Evolutionary conservation across 2,329 filamentous ascomycete genomes (phyloP).

Genomic region (Aspergillus viridinutans): DNA sequence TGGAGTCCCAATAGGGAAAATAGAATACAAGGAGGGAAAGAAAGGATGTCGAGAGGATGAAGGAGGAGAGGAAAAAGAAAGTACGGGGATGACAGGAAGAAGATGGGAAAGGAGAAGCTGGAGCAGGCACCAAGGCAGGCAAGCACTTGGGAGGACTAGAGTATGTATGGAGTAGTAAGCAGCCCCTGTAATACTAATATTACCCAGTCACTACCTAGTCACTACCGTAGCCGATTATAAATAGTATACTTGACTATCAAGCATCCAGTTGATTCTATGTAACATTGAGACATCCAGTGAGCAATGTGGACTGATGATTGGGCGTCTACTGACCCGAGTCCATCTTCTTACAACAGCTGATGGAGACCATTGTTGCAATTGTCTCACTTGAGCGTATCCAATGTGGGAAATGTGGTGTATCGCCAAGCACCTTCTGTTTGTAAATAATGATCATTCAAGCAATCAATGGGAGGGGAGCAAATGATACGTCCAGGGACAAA

Average conservation of each 20-base stretch:
- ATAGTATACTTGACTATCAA: neutral
- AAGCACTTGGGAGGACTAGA: neutral
- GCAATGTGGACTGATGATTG: neutral
- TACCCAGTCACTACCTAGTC: neutral
- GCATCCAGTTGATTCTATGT: neutral
- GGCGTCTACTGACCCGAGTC: neutral
- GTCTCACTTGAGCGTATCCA: neutral
- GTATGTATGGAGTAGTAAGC: neutral
- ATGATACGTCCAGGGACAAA: neutral
- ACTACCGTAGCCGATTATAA: neutral
- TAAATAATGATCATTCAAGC: neutral
- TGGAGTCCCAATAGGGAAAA: neutral
- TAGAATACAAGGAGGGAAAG: constrained; percentile 5
- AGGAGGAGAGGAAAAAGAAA: constrained; percentile 7
- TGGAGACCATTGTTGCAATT: neutral
- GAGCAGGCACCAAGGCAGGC: neutral
- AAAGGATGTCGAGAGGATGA: constrained; percentile 3
- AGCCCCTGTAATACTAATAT: neutral
- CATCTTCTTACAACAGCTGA: neutral
- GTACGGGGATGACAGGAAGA: constrained; percentile 8
- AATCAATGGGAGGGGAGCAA: neutral
- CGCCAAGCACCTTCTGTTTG: neutral
- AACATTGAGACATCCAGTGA: neutral
- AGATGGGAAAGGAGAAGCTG: constrained; percentile 6
- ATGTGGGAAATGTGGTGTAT: neutral